Percentiles rank a stretch among this genome's conserved stretches.
These are phyloP conservation scores for Colletotrichum brevisporum DNA, from an alignment of 2,329 filamentous ascomycete genomes.

Conservation along the genomic window DNA sequence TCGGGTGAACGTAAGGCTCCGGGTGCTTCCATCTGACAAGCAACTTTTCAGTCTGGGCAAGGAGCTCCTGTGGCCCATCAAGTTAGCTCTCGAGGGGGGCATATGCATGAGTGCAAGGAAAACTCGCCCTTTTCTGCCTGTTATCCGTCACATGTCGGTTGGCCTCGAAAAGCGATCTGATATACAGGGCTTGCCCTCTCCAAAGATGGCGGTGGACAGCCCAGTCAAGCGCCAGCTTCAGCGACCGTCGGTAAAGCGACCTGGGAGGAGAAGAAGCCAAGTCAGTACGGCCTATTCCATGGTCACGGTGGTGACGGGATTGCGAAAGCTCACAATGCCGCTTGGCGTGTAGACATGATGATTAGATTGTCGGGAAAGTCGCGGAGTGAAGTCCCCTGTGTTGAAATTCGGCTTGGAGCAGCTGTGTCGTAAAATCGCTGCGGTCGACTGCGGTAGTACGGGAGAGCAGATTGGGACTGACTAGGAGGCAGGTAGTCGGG, in stretches of 20 bases:
- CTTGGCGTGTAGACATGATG: slow-evolving; percentile 63
- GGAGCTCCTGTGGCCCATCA: slow-evolving; percentile 73
- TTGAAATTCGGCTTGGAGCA: no score
- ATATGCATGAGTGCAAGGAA: neutral
- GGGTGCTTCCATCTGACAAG: slow-evolving; percentile 98
- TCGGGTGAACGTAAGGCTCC: slow-evolving; percentile 90
- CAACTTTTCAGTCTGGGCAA: slow-evolving; percentile 89
- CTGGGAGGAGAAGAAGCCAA: slow-evolving; percentile 52
- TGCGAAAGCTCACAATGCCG: slow-evolving; percentile 61
- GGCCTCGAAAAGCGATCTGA: slow-evolving; percentile 93
- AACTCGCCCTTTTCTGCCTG: slow-evolving; percentile 83
- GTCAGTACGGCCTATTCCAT: neutral
- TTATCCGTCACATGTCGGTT: slow-evolving; percentile 89
- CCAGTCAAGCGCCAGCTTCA: slow-evolving; percentile 97
- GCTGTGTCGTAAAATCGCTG: no score
- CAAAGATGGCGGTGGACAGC: slow-evolving; percentile 92
- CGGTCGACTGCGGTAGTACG: no score
- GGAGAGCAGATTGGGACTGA: no score
- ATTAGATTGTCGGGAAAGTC: no score
- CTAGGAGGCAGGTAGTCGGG: no score
- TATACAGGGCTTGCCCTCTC: slow-evolving; percentile 96
- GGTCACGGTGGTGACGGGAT: slow-evolving; percentile 30
- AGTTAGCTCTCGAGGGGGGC: slow-evolving; percentile 30
- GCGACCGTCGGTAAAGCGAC: slow-evolving; percentile 88
- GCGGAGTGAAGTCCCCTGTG: no score